Percentiles rank a stretch among this genome's conserved stretches.
Conservation (phyloP, 2,329 filamentous ascomycete species). For the Alternaria sp. region DNA sequence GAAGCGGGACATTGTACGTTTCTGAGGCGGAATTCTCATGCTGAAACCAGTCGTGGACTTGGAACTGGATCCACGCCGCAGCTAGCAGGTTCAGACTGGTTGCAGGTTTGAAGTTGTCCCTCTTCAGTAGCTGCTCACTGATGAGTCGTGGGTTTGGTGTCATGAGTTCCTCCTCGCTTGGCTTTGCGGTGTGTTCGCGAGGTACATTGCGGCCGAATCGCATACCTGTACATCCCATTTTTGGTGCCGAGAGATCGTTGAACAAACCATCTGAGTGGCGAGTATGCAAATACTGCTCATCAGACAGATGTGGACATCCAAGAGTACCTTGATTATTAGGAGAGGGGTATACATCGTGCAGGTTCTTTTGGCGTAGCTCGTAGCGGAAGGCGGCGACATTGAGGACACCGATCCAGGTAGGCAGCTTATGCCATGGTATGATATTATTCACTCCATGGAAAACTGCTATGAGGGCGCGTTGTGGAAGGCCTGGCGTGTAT, state of each 20-base stretch:
- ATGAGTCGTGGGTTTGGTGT: constrained; percentile 57
- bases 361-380: constrained; percentile 56
- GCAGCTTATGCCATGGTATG: constrained; percentile 57
- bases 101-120: constrained; percentile 57
- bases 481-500: constrained; percentile 23
- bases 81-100: constrained; percentile 58
- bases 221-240: constrained; percentile 58
- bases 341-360: constrained; percentile 56
- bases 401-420: constrained; percentile 52
- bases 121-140: constrained; percentile 54
- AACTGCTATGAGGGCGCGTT: constrained; percentile 36
- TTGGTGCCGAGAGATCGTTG: constrained; percentile 54
- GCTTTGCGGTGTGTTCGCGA: constrained; percentile 48
- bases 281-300: constrained; percentile 46
- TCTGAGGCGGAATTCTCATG: constrained; percentile 34
- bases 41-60: constrained; percentile 25
- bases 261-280: constrained; percentile 58
- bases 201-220: constrained; percentile 58
- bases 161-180: constrained; percentile 54
- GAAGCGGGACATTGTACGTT: constrained; percentile 47
- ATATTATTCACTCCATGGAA: constrained; percentile 53
- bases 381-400: constrained; percentile 55
- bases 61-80: constrained; percentile 61
- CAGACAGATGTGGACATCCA: constrained; percentile 37
- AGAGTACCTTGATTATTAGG: constrained; percentile 50